Base-by-base conservation (phyloP, 2,329 filamentous ascomycete genomes). In the Alternaria sp. region DNA sequence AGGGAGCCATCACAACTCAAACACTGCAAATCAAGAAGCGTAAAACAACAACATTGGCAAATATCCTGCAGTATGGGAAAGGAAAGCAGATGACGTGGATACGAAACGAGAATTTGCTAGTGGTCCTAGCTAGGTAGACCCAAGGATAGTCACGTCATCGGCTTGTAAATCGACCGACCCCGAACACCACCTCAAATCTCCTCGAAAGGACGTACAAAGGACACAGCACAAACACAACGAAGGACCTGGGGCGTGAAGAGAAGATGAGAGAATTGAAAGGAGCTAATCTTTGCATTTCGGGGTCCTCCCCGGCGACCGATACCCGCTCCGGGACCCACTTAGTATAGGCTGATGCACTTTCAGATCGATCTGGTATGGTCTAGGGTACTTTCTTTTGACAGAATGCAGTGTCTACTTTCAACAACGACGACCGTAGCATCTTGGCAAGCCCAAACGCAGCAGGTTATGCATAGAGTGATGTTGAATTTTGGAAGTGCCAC, bases 311-410 rank as follows among this genome's bases (percentile, higher is more conserved):
- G 44, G 26, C 44, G 44, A 18, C 26, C 44, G 44, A 47, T 20
- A 30, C 44, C 44, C 44, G 44, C 7, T 16, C 44, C 44, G 44
- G 44, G 26, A 32, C n/a, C 44, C 44, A 47, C 44, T 47, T 47
- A 22, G 44, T 30, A 26, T 5, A 47, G 44, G 26, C 44, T 12
- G 44, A 47, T 32, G 1, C 44, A 47, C 44, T 16, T 32, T 20
- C 26, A 14, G 26, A 47, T 47, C n/a, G 11, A 47, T 47, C 44
- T 32, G 43, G 30, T 26, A 47, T 18, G 26, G 44, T 47, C n/a
- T 32, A 32, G 1, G 44, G 30, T 18, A 20, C 11, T 30, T 47
- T 32, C 18, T 32, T 47, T 32, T 30, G 44, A 47, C 32, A 26
- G 3, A 20, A 22, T 28, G n/a, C 28, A n/a, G 30, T 47, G n/a